phyloP scores from a whole-genome alignment of 441 rosid genomes.

The Pelargonium hybrid region DNA sequence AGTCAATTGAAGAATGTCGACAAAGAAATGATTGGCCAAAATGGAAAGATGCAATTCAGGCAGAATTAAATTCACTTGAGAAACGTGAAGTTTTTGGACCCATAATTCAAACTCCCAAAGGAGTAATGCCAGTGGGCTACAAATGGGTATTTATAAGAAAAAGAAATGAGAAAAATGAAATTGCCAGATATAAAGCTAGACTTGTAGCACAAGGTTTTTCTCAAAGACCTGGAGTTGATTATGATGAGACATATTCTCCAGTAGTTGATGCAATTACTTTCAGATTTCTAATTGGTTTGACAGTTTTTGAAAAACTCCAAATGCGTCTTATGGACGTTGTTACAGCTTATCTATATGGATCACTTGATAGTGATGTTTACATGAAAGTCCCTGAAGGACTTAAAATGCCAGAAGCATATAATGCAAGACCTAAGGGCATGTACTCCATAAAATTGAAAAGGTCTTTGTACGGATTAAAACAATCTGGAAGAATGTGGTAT shows the following conservation, averaged over 20 bases:
- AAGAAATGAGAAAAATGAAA: conserved; percentile 11
- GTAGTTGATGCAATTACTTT: conserved; percentile 10
- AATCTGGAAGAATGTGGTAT: not conserved
- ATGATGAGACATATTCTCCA: conserved; percentile 14
- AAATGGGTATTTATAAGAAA: not conserved
- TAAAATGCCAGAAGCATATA: not conserved
- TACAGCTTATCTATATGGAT: not conserved
- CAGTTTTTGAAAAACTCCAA: not conserved
- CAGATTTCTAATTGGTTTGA: not conserved
- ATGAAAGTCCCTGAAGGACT: conserved; percentile 14
- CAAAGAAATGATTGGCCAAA: not conserved
- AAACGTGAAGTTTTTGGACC: conserved; percentile 3
- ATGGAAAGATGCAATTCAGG: conserved; percentile 1
- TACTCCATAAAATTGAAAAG: not conserved
- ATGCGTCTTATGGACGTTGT: conserved; percentile 11
- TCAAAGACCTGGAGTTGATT: conserved; percentile 10
- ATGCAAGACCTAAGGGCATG: not conserved
- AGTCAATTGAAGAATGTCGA: not conserved
- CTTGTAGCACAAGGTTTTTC: conserved; percentile 12
- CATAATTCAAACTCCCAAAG: conserved; percentile 6
- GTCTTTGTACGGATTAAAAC: not conserved
- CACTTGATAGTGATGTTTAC: conserved; percentile 8
- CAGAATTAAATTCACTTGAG: not conserved
- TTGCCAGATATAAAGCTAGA: conserved; percentile 2
- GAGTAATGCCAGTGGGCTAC: conserved; percentile 1